phyloP scores from a whole-genome alignment of 768 basidiomycete genomes.

The Mycena metata region DNA sequence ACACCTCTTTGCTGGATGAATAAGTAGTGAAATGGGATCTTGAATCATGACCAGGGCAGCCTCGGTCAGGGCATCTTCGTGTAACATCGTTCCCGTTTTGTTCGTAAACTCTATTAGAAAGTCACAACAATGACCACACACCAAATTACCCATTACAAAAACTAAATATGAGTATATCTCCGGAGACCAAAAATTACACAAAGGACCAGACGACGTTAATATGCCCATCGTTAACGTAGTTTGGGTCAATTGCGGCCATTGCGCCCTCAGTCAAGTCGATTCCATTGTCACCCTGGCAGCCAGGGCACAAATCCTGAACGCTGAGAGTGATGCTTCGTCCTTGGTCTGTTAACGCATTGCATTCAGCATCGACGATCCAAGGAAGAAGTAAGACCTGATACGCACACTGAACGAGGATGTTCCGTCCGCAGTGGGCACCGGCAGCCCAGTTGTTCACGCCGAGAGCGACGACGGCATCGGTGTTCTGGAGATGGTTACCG shows the following conservation, averaged over 20 bases:
- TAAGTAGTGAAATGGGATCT: no score
- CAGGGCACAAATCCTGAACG: slow-evolving; percentile 23
- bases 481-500: background rate
- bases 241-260: slow-evolving; percentile 25
- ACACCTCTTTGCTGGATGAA: no score
- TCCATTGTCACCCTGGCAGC: slow-evolving; percentile 27
- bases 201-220: no score
- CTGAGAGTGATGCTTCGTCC: slow-evolving; percentile 11
- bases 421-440: slow-evolving; percentile 23
- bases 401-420: slow-evolving; percentile 19
- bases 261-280: slow-evolving; percentile 31
- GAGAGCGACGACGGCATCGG: background rate
- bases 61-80: no score
- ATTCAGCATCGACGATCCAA: background rate
- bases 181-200: no score
- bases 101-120: no score
- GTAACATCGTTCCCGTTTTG: no score
- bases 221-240: slow-evolving; percentile 22
- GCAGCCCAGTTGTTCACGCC: slow-evolving; percentile 16
- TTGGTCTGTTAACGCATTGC: background rate
- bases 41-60: no score
- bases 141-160: no score
- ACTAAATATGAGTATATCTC: no score
- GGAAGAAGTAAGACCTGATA: background rate
- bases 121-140: no score